phyloP scores from a whole-genome alignment of 768 basidiomycete species.

The Leccinum aurantiacum region DNA sequence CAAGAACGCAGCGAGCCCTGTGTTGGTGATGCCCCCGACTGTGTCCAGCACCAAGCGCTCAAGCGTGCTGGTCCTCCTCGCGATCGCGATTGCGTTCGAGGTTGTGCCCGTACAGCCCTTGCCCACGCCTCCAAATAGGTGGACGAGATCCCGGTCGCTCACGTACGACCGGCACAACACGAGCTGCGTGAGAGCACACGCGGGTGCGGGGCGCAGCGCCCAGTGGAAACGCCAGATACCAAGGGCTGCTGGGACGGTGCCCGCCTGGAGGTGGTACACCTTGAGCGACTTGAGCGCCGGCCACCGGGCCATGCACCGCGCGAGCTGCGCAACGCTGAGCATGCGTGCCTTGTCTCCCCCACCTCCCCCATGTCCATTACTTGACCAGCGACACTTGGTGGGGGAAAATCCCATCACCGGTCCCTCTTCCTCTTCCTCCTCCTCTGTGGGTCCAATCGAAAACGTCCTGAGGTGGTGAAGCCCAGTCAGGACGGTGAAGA shows the following conservation, averaged over 20 bases:
- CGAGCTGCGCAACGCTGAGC: conserved; percentile 19
- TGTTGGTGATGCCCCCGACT: no score
- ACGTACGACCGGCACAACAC: conserved; percentile 15
- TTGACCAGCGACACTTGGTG: background rate
- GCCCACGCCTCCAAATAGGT: conserved; percentile 8
- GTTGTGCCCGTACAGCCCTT: background rate
- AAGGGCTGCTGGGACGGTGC: conserved; percentile 1
- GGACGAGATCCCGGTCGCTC: conserved; percentile 20
- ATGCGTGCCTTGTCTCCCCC: background rate
- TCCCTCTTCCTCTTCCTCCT: background rate
- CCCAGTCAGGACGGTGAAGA: conserved; percentile 9
- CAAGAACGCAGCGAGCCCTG: no score
- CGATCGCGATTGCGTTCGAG: background rate
- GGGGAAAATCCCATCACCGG: background rate
- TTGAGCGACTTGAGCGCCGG: conserved; percentile 14
- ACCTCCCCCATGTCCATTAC: background rate
- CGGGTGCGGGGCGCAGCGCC: conserved; percentile 11
- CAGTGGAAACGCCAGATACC: conserved; percentile 12
- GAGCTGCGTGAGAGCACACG: conserved; percentile 22
- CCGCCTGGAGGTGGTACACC: conserved; percentile 15
- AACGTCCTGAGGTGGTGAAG: conserved; percentile 14
- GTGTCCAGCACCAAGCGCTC: background rate
- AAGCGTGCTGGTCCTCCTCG: conserved; percentile 6
- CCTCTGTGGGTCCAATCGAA: conserved; percentile 12
- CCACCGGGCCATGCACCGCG: conserved; percentile 20